Evolutionary conservation across 148 eudicot species (phyloP).

Genomic region (Chenopodium album): DNA sequence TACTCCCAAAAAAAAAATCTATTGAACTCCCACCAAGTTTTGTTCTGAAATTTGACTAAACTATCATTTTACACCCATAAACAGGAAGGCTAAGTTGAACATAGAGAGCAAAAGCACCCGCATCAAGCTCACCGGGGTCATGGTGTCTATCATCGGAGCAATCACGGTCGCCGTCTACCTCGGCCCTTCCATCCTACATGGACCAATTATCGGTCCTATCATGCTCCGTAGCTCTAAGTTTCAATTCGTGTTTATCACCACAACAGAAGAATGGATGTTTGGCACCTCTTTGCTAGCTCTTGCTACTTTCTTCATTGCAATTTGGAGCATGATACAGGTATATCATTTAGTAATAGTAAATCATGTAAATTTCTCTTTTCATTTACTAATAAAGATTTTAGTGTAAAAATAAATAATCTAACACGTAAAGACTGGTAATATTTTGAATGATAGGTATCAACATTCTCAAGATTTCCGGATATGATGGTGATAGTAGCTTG

Average conservation of each 20-base stretch:
- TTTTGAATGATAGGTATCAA: constrained; percentile 41
- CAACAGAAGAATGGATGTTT: constrained; percentile 54
- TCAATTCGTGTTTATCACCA: constrained; percentile 37
- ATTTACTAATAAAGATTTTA: no score
- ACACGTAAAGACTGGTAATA: no score
- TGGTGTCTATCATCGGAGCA: constrained; percentile 47
- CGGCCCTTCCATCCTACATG: constrained; percentile 50
- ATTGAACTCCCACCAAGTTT: no score
- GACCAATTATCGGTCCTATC: constrained; percentile 30
- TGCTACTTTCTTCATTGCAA: constrained; percentile 50
- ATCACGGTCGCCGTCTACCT: constrained; percentile 35
- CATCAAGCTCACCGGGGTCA: constrained; percentile 40
- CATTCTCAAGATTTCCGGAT: constrained; percentile 50
- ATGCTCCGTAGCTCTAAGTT: constrained; percentile 29
- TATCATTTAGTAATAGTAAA: no score
- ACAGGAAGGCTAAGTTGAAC: constrained; percentile 46
- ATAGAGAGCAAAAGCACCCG: constrained; percentile 37
- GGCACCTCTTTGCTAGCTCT: constrained; percentile 59
- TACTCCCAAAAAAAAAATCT: no score
- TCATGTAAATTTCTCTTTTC: no score
- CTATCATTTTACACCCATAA: not conserved
- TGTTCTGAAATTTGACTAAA: no score
- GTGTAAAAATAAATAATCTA: no score
- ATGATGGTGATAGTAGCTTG: constrained; percentile 66
- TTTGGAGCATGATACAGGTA: constrained; percentile 73